Evolutionary conservation across 208 protist genomes (phyloP).

Genomic region (Trypanosoma brucei): DNA sequence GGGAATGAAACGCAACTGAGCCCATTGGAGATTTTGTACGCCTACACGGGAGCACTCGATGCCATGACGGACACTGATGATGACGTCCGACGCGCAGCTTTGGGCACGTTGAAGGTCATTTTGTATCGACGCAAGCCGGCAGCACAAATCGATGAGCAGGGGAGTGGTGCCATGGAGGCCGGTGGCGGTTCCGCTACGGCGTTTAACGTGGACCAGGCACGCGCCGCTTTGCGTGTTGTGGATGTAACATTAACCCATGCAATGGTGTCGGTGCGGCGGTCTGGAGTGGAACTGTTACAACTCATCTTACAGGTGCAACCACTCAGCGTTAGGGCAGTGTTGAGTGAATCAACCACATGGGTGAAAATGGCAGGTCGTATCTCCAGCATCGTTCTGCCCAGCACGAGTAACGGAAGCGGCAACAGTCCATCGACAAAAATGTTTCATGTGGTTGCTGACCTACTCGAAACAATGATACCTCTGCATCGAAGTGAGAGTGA

Average conservation of each 20-base stretch:
- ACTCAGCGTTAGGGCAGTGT: slow-evolving; percentile 9
- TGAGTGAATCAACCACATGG: slow-evolving; percentile 13
- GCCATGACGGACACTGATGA: slow-evolving; percentile 73
- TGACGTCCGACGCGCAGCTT: slow-evolving; percentile 48
- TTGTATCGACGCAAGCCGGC: slow-evolving; percentile 9
- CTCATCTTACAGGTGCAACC: slow-evolving; percentile 31
- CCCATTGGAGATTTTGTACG: slow-evolving; percentile 46
- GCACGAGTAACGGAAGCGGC: background rate
- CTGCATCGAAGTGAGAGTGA: background rate
- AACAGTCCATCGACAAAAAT: slow-evolving; percentile 19
- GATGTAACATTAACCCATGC: slow-evolving; percentile 71
- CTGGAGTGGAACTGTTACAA: slow-evolving; percentile 53
- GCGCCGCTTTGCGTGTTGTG: slow-evolving; percentile 40
- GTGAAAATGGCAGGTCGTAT: slow-evolving; percentile 52
- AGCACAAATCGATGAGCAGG: background rate
- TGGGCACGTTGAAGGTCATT: slow-evolving; percentile 34
- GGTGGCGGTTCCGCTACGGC: no score
- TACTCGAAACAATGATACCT: slow-evolving; percentile 36
- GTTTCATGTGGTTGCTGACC: slow-evolving; percentile 31
- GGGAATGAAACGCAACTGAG: slow-evolving; percentile 18
- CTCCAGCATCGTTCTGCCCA: slow-evolving; percentile 48
- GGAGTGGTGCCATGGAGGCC: no score
- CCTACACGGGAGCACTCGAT: slow-evolving; percentile 57
- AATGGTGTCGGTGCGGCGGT: slow-evolving; percentile 45
- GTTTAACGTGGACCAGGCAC: slow-evolving; percentile 31